Base-by-base conservation (phyloP, 1,284 basidiomycete genomes). In the Flammula alnicola region DNA sequence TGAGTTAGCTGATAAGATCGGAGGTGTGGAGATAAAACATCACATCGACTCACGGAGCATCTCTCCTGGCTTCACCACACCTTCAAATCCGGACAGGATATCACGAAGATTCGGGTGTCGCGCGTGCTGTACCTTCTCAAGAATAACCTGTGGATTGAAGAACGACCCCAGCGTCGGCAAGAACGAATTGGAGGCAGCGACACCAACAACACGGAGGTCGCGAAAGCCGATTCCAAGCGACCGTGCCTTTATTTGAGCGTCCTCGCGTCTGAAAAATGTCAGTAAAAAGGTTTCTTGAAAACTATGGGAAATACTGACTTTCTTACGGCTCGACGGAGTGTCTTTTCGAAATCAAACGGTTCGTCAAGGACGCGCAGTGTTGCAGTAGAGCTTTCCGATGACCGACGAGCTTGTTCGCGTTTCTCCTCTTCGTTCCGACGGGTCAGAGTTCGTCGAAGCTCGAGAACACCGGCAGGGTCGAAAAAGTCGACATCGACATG, bases 1-100 rank as follows among this genome's bases (percentile, higher is more conserved):
- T 39, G 11, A 30, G n/a, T 17, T 27, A 22, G 20, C 1, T 30
- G 23, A 29, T 16, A 11, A 32, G 30, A 16, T 4, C 12, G 5
- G 12, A 12, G 12, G 7, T 16, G 11, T 3, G 20, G 1, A 20
- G 12, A 19, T 0, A 40, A 7, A 8, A 27, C 30, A 26, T 35
- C 3, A 30, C 6, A 14, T 1, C 14, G 12, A 63, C 71, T 37
- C 40, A 76, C 75, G 65, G 20, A 79, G 65, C 81, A 84, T 83
- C 61, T 83, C 79, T 17, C 80, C 80, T 0, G 80, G 79, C 17
- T 72, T 64, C 12, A 80, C 68, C 6, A 74, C 66, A 14, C 79
- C 79, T 39, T 77, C 72, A 49, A 82, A 79, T 7, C 70, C 73
- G 30, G 62, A 58, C 11, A 79, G 62, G 39, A 79, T 79, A 47